phyloP scores from a whole-genome alignment of 352 stramenopile genomes.

The Pythium folliculosum region DNA sequence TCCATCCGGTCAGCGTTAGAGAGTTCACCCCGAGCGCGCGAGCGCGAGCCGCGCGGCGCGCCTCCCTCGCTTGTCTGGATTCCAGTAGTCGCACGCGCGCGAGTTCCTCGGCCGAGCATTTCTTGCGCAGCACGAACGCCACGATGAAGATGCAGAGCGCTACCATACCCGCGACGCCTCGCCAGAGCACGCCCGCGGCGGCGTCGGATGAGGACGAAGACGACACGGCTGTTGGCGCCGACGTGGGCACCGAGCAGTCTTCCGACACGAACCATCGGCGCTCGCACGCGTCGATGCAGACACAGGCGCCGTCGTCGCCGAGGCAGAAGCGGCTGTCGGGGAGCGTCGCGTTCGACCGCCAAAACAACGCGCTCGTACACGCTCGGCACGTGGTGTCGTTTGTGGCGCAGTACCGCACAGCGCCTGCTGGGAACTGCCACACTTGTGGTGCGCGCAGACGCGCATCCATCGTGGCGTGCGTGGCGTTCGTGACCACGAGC shows the following conservation, averaged over 20 bases:
- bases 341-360: conserved; percentile 2
- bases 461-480: neutral
- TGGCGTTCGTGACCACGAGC: conserved; percentile 1
- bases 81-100: neutral
- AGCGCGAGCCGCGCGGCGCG: neutral
- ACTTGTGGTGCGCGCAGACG: neutral
- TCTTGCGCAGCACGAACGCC: neutral
- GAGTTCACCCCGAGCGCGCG: conserved; percentile 2
- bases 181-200: conserved; percentile 1
- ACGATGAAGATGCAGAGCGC: neutral
- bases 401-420: conserved; percentile 3
- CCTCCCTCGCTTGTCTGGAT: neutral
- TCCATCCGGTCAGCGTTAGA: conserved; percentile 10
- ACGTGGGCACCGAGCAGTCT: neutral
- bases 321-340: conserved; percentile 20
- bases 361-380: conserved; percentile 7
- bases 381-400: conserved; percentile 1
- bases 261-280: neutral
- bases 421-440: conserved; percentile 12
- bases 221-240: neutral
- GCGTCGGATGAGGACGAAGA: conserved; percentile 2
- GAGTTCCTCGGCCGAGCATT: neutral
- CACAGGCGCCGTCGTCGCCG: conserved; percentile 13
- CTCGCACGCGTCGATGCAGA: conserved; percentile 22
- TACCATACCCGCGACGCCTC: neutral